Evolutionary conservation across 192 early-diverging fungal genomes (phyloP).

Genomic region (Radiomyces spectabilis): DNA sequence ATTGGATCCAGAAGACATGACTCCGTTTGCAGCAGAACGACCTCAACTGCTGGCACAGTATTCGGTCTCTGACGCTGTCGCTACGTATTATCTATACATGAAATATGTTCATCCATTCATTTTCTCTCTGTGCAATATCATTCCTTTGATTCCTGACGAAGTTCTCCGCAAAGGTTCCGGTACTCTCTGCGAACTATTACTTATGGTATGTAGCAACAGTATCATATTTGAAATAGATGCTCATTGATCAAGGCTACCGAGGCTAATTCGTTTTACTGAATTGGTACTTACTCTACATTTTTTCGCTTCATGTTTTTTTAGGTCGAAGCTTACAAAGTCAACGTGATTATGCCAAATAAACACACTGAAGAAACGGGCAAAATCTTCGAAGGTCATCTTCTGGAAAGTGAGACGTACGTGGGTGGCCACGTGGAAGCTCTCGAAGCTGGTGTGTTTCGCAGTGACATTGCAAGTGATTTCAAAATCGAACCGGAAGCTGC

Average conservation of each 20-base stretch:
- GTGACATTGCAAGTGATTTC: constrained; percentile 86
- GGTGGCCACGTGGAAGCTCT: constrained; percentile 98
- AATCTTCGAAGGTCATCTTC: constrained; percentile 80
- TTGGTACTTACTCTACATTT: no score
- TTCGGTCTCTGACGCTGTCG: constrained; percentile 98
- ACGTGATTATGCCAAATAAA: constrained; percentile 97
- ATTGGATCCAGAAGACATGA: constrained; percentile 99
- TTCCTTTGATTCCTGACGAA: constrained; percentile 95
- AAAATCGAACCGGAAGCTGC: constrained; percentile 66
- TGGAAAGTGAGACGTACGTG: constrained; percentile 95
- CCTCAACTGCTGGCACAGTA: constrained; percentile 95
- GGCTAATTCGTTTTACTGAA: no score
- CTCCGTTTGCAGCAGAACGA: constrained; percentile 80
- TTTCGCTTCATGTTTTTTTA: constrained; percentile 14
- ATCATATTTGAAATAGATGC: not conserved
- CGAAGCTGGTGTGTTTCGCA: constrained; percentile 96
- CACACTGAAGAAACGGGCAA: constrained; percentile 74
- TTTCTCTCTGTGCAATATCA: constrained; percentile 99
- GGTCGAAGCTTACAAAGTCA: constrained; percentile 83
- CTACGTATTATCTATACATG: constrained; percentile 99
- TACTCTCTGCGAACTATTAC: constrained; percentile 89
- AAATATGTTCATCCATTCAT: constrained; percentile 99
- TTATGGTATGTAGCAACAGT: constrained; percentile 67
- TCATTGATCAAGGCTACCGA: no score
- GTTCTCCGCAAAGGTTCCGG: constrained; percentile 94